Evolutionary conservation across 495 filamentous ascomycete species (phyloP).

Genomic region (Chaetomium cochliodes): DNA sequence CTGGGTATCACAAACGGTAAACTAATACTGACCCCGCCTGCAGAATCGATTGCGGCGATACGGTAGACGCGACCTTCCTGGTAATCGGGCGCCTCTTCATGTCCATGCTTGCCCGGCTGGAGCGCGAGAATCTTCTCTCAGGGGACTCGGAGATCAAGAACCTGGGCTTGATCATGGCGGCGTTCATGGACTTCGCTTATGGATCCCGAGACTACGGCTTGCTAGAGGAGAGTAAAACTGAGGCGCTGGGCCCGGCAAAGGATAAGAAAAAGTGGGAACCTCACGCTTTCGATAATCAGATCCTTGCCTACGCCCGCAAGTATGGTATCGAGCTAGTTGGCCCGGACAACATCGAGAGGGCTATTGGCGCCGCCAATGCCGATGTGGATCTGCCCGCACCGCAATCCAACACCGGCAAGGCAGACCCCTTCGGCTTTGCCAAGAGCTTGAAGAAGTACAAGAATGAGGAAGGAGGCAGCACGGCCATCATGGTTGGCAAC

Average conservation of each 20-base stretch:
- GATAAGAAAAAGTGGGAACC: slow-evolving; percentile 31
- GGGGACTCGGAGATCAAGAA: slow-evolving; percentile 34
- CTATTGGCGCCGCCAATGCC: slow-evolving; percentile 20
- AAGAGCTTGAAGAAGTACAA: slow-evolving; percentile 26
- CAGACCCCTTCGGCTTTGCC: slow-evolving; percentile 25
- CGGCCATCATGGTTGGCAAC: slow-evolving; percentile 12
- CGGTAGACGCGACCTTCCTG: slow-evolving; percentile 18
- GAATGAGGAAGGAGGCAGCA: slow-evolving; percentile 5
- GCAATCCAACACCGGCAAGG: slow-evolving; percentile 21
- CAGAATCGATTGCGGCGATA: slow-evolving; percentile 32
- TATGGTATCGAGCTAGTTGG: slow-evolving; percentile 29
- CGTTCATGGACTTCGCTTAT: slow-evolving; percentile 29
- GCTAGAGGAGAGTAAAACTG: slow-evolving; percentile 5
- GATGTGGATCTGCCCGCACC: slow-evolving; percentile 28
- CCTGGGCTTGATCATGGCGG: slow-evolving; percentile 39
- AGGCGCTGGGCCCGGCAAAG: slow-evolving; percentile 24
- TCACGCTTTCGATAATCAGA: slow-evolving; percentile 20
- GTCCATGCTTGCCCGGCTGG: slow-evolving; percentile 39
- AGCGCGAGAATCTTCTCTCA: slow-evolving; percentile 30
- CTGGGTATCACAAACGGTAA: slow-evolving; percentile 21
- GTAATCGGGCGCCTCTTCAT: slow-evolving; percentile 41
- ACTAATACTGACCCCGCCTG: too few species aligned
- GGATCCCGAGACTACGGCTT: slow-evolving; percentile 13
- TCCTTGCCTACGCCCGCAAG: slow-evolving; percentile 30
- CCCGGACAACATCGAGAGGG: slow-evolving; percentile 31